Base-by-base conservation (phyloP, 129 eudicot genomes). In the Saussurea involucrata region DNA sequence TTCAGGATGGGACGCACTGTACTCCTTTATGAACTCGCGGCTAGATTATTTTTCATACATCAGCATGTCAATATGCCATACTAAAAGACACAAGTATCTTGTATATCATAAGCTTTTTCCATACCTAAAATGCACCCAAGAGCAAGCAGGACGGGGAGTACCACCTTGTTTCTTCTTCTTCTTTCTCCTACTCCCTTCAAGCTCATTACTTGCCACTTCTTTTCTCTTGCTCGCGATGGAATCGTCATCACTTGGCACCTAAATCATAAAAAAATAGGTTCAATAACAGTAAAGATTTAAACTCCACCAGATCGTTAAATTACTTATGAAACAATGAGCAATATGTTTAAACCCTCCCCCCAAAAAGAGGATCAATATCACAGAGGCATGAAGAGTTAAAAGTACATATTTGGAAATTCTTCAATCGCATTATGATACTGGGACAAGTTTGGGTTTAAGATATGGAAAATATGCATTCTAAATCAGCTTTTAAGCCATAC, bases 81-180 rank as follows among this genome's bases (percentile, higher is more conserved):
- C 80, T 34, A 17, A 28, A 42, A 69, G 31, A 40, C 4, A 44
- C 33, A 27, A 24, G 4, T 68, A 76, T 61, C 66, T 0, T 13
- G 57, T n/a, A 60, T 20, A 49, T 67, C 46, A 72, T 66, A 64
- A 55, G 33, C 20, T 49, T 77, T 12, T 77, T 12, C 0, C 53
- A 31, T 76, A 91, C 97, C 97, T 91, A 73, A 91, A 91, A 71
- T 91, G 94, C 36, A 91, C 94, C 94, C 97, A 91, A 27, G 92
- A 86, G 79, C 94, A 91, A 83, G 97, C 88, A 66, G 97, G 97
- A 63, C 94, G 97, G 33, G 97, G 89, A 24, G 80, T 81, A 33
- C 82, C 82, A 55, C 84, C 87, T 80, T 84, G 87, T 76, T 86
- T 90, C 85, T 86, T 91, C 88, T 88, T 81, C 78, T 76, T 90